Evolutionary conservation across 495 filamentous ascomycete species (phyloP).

Genomic region (Aspergillus egyptiacus): DNA sequence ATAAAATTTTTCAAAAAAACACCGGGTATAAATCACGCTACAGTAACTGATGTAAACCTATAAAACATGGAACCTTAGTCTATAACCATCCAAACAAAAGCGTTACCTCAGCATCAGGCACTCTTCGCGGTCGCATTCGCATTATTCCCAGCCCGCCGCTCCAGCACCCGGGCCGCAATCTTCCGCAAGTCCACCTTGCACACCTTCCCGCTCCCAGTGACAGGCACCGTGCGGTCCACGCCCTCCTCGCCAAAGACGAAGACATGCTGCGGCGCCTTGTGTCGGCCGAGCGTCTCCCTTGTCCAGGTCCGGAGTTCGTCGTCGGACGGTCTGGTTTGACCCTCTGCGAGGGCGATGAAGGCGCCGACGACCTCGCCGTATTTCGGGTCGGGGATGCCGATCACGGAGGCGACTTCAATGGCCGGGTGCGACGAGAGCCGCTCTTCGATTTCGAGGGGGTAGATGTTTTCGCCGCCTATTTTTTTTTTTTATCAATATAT

Average conservation of each 20-base stretch:
- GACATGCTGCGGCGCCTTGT: conserved; percentile 61
- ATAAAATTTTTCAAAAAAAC: not conserved
- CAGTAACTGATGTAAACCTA: not conserved
- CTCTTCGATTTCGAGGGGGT: conserved; percentile 67
- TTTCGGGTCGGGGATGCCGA: conserved; percentile 55
- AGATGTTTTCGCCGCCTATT: conserved; percentile 70
- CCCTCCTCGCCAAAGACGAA: conserved; percentile 60
- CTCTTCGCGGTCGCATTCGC: too few relatives aligned
- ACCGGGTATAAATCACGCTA: conserved; percentile 2
- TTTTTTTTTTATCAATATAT: not conserved
- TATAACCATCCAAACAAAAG: too few relatives aligned
- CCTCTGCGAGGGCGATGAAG: conserved; percentile 42
- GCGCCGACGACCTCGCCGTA: conserved; percentile 65
- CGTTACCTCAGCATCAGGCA: too few relatives aligned
- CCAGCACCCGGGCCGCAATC: conserved; percentile 47
- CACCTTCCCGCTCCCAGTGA: conserved; percentile 69
- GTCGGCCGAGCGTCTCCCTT: conserved; percentile 53
- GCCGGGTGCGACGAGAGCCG: conserved; percentile 52
- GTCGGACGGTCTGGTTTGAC: conserved; percentile 29
- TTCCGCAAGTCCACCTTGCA: conserved; percentile 61
- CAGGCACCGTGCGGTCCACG: conserved; percentile 49
- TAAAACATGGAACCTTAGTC: too few relatives aligned
- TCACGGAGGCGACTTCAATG: conserved; percentile 52
- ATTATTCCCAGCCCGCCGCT: conserved; percentile 10
- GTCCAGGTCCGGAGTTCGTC: conserved; percentile 56